These are phyloP conservation scores for Teratosphaeria nubilosa DNA, from an alignment of 2,329 filamentous ascomycete species.

Conservation along the genomic window DNA sequence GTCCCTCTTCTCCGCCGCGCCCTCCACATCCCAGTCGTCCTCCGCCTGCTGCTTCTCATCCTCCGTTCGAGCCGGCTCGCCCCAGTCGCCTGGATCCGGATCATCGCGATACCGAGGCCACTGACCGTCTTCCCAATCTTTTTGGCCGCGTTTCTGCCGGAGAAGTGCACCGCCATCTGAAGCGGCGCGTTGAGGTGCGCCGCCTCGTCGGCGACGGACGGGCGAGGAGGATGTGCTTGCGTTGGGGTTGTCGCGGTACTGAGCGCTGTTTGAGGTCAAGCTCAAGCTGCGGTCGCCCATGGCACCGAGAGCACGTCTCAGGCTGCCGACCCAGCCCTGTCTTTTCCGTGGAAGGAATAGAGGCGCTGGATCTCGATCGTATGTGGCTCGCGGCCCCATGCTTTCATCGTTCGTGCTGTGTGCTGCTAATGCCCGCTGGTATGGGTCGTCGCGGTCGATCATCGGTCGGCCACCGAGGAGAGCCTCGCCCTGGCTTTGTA, in stretches of 20 bases:
- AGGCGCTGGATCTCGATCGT: neutral
- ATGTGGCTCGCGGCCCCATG: neutral
- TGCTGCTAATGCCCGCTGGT: conserved; percentile 20
- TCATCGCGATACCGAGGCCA: conserved; percentile 24
- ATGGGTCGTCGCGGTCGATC: conserved; percentile 24
- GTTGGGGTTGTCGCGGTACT: conserved; percentile 18
- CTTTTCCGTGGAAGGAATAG: conserved; percentile 4
- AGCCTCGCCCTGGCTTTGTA: conserved; percentile 43
- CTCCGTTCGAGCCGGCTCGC: conserved; percentile 10
- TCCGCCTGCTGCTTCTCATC: conserved; percentile 24
- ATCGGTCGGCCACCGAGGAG: conserved; percentile 37
- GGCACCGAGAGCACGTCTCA: conserved; percentile 22
- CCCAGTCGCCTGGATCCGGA: conserved; percentile 26
- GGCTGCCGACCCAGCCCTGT: conserved; percentile 23
- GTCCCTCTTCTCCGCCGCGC: conserved; percentile 35
- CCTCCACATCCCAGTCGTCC: conserved; percentile 43
- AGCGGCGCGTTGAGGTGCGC: conserved; percentile 30
- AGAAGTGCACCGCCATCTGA: conserved; percentile 31
- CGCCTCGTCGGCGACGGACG: neutral
- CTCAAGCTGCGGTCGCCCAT: conserved; percentile 22
- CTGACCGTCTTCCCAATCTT: conserved; percentile 26
- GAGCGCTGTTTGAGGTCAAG: conserved; percentile 6
- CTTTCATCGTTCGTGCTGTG: conserved; percentile 5
- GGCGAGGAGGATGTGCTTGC: conserved; percentile 4
- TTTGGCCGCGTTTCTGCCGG: conserved; percentile 30